A percentile compares a stretch with the other conserved stretches of the same genome.
phyloP scores from a whole-genome alignment of 2,329 filamentous ascomycete genomes.

The Bipolaris victoriae region DNA sequence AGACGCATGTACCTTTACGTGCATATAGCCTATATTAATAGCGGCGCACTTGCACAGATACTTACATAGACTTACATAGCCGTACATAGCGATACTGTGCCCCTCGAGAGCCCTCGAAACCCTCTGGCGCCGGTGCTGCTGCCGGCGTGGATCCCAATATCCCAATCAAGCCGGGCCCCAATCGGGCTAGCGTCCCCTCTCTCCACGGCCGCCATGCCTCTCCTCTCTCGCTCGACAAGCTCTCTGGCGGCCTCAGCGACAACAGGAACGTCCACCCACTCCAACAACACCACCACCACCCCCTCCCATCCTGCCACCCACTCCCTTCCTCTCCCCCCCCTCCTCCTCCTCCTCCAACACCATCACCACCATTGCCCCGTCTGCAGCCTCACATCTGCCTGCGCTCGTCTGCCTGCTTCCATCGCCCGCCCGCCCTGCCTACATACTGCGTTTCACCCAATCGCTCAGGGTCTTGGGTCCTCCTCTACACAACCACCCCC shows the following conservation, averaged over 20 bases:
- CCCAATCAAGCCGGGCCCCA: conserved; percentile 13
- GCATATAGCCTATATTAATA: too few species aligned
- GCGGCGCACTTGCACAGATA: too few species aligned
- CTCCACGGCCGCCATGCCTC: conserved; percentile 9
- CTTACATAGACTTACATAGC: background rate
- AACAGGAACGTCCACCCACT: conserved; percentile 11
- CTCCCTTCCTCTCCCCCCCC: background rate
- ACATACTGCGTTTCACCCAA: conserved; percentile 32
- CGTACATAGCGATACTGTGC: background rate
- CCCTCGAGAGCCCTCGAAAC: background rate
- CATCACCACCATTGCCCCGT: conserved; percentile 5
- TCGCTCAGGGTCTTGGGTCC: conserved; percentile 30
- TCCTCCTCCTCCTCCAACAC: background rate
- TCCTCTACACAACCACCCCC: conserved; percentile 14
- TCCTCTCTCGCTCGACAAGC: conserved; percentile 8
- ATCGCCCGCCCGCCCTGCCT: conserved; percentile 16
- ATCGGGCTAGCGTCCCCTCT: conserved; percentile 11
- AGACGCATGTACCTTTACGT: background rate
- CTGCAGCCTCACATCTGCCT: conserved; percentile 3
- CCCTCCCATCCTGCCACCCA: conserved; percentile 7
- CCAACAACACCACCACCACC: background rate
- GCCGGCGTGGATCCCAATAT: conserved; percentile 16
- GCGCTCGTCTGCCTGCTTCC: conserved; percentile 9
- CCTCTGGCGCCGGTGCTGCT: conserved; percentile 10
- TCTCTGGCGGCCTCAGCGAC: conserved; percentile 17